Percentiles rank a stretch among this genome's conserved stretches.
Evolutionary conservation across 2,329 filamentous ascomycete species (phyloP).

Genomic region (Colletotrichum higginsianum): DNA sequence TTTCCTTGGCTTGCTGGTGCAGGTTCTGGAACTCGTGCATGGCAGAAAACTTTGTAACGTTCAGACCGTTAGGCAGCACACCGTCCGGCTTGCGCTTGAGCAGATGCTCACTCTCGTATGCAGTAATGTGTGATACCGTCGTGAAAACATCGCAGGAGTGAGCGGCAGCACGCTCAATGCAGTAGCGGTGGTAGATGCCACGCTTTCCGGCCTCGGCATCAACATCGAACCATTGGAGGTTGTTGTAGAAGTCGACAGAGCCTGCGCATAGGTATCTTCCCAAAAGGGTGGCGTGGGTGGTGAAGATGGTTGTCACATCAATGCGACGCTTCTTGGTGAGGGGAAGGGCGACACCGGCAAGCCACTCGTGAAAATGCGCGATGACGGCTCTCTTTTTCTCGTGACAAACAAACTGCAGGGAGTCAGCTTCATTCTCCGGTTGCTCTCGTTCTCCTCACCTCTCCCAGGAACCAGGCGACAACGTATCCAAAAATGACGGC

Average conservation of each 20-base stretch:
- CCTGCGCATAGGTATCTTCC: constrained; percentile 97
- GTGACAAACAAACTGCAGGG: constrained; percentile 85
- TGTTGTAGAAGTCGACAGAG: constrained; percentile 99
- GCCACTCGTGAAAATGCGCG: constrained; percentile 99
- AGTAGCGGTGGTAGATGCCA: constrained; percentile 98
- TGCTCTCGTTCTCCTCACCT: constrained; percentile 71
- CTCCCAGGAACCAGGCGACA: constrained; percentile 97
- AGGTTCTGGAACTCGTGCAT: constrained; percentile 99
- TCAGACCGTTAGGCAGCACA: constrained; percentile 95
- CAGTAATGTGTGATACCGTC: constrained; percentile 98
- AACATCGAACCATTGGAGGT: constrained; percentile 95
- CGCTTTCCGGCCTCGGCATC: constrained; percentile 97
- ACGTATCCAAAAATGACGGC: constrained; percentile 98
- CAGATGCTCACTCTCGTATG: constrained; percentile 97
- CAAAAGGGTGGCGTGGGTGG: constrained; percentile 94
- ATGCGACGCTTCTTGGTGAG: constrained; percentile 94
- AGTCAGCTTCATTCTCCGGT: constrained; percentile 33
- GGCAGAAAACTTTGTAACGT: constrained; percentile 98
- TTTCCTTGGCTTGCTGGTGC: constrained; percentile 96
- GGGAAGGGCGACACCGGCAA: constrained; percentile 92
- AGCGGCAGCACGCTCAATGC: constrained; percentile 93
- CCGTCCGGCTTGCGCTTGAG: constrained; percentile 98
- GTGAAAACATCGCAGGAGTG: constrained; percentile 98
- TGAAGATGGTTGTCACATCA: constrained; percentile 98
- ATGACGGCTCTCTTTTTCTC: constrained; percentile 94